phyloP scores from a whole-genome alignment of 768 basidiomycete species.

The Lactarius hatsudake region DNA sequence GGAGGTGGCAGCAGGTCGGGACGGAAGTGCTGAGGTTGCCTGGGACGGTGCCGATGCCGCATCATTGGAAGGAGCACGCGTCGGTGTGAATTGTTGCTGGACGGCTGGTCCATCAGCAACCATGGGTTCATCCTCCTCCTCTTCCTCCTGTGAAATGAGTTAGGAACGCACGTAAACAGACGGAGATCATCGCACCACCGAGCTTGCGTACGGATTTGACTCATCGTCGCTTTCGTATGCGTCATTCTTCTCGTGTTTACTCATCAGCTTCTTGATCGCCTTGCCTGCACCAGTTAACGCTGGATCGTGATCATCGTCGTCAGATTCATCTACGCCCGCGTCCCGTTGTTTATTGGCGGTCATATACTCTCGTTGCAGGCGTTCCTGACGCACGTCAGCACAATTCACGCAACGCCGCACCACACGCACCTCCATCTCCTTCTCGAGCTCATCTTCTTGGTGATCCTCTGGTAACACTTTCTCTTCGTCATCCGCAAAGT shows the following conservation, averaged over 20 bases:
- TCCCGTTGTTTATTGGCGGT: slow-evolving; percentile 72
- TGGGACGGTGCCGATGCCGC: slow-evolving; percentile 40
- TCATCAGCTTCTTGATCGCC: slow-evolving; percentile 83
- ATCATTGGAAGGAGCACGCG: slow-evolving; percentile 33
- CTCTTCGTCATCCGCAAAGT: slow-evolving; percentile 87
- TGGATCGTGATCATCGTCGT: slow-evolving; percentile 63
- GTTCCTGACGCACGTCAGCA: slow-evolving; percentile 51
- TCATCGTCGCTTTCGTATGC: slow-evolving; percentile 76
- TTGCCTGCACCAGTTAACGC: slow-evolving; percentile 68
- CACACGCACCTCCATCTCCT: slow-evolving; percentile 66
- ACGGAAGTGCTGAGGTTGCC: slow-evolving; percentile 31
- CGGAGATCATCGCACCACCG: slow-evolving; percentile 44
- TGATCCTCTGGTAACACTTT: slow-evolving; percentile 61
- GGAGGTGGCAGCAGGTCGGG: slow-evolving; percentile 38
- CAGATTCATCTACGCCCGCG: slow-evolving; percentile 67
- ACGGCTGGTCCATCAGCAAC: slow-evolving; percentile 45
- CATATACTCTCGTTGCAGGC: slow-evolving; percentile 79
- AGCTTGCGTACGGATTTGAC: slow-evolving; percentile 78
- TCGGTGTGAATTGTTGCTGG: slow-evolving; percentile 47
- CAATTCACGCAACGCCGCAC: slow-evolving; percentile 2
- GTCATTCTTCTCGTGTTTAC: slow-evolving; percentile 76
- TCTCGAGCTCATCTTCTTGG: slow-evolving; percentile 75
- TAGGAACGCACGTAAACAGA: slow-evolving; percentile 13
- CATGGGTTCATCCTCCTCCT: slow-evolving; percentile 66
- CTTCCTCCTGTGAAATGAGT: slow-evolving; percentile 49